Evolutionary conservation across 2,329 filamentous ascomycete genomes (phyloP).

Genomic region (Fusarium sp.): DNA sequence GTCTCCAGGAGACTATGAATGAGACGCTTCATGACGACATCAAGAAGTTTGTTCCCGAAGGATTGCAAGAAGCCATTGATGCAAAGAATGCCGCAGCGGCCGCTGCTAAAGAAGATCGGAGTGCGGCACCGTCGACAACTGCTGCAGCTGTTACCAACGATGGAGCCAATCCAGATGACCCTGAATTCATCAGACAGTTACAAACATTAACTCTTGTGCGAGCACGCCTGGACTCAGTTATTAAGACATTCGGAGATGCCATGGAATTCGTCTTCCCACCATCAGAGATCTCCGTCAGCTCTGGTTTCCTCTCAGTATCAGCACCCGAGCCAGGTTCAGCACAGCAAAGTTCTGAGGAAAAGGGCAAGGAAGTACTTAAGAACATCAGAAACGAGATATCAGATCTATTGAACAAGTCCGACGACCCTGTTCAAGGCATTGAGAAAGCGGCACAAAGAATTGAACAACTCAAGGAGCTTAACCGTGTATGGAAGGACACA

Average conservation of each 20-base stretch:
- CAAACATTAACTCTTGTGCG: slow-evolving; percentile 86
- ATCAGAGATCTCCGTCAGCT: slow-evolving; percentile 83
- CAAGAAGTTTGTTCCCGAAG: slow-evolving; percentile 72
- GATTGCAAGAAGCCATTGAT: slow-evolving; percentile 50
- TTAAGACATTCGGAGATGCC: slow-evolving; percentile 91
- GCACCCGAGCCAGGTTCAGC: slow-evolving; percentile 77
- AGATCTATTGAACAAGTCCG: slow-evolving; percentile 66
- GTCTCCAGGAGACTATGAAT: slow-evolving; percentile 80
- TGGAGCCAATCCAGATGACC: slow-evolving; percentile 55
- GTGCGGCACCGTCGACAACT: slow-evolving; percentile 37
- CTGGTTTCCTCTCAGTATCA: slow-evolving; percentile 89
- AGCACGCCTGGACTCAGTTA: slow-evolving; percentile 84
- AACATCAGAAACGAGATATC: slow-evolving; percentile 77
- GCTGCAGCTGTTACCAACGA: slow-evolving; percentile 1
- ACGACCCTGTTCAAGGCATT: slow-evolving; percentile 72
- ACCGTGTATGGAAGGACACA: slow-evolving; percentile 92
- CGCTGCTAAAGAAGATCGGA: slow-evolving; percentile 30
- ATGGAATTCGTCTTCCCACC: slow-evolving; percentile 96
- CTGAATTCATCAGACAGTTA: slow-evolving; percentile 78
- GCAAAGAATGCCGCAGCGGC: slow-evolving; percentile 30
- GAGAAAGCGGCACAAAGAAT: slow-evolving; percentile 79
- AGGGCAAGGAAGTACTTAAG: slow-evolving; percentile 82
- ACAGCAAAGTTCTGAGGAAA: slow-evolving; percentile 80
- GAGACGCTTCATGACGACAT: slow-evolving; percentile 79
- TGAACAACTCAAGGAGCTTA: slow-evolving; percentile 79